These are phyloP conservation scores for Entomophthora muscae DNA, from an alignment of 371 early-diverging fungal genomes.

Conservation along the genomic window DNA sequence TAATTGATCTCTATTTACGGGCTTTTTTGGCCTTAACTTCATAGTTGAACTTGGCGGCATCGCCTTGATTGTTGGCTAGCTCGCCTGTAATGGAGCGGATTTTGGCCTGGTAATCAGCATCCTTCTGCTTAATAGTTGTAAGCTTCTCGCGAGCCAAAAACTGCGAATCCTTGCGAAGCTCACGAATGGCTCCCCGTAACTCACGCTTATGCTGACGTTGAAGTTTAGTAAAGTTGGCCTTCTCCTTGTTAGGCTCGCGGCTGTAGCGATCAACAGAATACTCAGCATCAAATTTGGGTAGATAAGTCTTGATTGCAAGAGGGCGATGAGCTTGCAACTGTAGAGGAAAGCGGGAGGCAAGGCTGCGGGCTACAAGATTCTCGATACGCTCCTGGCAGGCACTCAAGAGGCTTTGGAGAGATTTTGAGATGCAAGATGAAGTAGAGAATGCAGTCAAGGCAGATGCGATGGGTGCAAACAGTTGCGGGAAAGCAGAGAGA, in stretches of 20 bases:
- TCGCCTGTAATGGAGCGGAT: slow-evolving; percentile 70
- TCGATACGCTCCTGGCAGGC: background rate
- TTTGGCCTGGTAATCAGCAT: slow-evolving; percentile 63
- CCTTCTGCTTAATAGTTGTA: slow-evolving; percentile 51
- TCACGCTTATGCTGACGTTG: slow-evolving; percentile 69
- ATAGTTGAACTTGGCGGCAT: slow-evolving; percentile 40
- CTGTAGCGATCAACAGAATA: slow-evolving; percentile 58
- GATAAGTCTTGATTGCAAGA: slow-evolving; percentile 68
- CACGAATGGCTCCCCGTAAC: slow-evolving; percentile 80
- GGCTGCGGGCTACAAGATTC: background rate
- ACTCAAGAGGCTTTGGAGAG: background rate
- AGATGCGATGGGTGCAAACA: background rate
- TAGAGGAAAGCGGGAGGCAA: slow-evolving; percentile 37
- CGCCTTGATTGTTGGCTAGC: slow-evolving; percentile 54
- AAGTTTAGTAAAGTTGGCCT: slow-evolving; percentile 53
- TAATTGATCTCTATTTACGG: too few species aligned
- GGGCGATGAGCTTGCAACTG: slow-evolving; percentile 69
- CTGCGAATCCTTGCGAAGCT: slow-evolving; percentile 80
- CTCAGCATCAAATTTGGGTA: slow-evolving; percentile 79
- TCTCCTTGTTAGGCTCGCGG: slow-evolving; percentile 61
- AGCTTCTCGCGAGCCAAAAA: slow-evolving; percentile 65
- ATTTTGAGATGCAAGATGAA: background rate
- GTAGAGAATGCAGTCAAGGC: background rate
- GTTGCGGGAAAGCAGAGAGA: background rate
- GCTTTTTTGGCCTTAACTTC: slow-evolving; percentile 31